Conservation (phyloP, 306 rosid genomes). For the Prunus campanulata region DNA sequence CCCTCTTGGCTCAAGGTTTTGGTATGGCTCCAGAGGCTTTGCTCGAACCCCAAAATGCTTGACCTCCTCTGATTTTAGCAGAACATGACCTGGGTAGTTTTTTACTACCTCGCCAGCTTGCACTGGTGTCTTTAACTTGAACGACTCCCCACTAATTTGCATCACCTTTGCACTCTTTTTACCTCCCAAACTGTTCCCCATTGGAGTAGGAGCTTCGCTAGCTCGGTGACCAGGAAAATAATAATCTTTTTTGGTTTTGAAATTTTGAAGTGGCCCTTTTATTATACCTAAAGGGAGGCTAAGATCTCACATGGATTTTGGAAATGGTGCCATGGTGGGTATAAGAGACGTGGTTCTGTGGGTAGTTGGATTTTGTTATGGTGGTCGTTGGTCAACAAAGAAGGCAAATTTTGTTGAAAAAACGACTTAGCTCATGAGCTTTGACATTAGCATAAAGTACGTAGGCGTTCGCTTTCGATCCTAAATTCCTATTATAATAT, state of each 20-base stretch:
- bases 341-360: conserved; percentile 26
- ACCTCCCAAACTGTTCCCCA: conserved; percentile 78
- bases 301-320: neutral
- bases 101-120: conserved; percentile 51
- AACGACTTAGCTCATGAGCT: neutral
- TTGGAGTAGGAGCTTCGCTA: conserved; percentile 3
- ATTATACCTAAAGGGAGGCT: neutral
- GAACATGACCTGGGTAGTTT: conserved; percentile 63
- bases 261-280: neutral
- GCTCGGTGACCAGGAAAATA: neutral
- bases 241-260: neutral
- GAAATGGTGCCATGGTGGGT: conserved; percentile 25
- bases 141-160: conserved; percentile 78
- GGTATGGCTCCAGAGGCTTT: conserved; percentile 51
- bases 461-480: conserved; percentile 33
- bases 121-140: conserved; percentile 62
- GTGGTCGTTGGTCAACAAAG: conserved; percentile 55
- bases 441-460: conserved; percentile 36
- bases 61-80: conserved; percentile 75
- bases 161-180: conserved; percentile 73
- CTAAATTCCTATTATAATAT: neutral
- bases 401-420: conserved; percentile 51
- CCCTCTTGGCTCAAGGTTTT: conserved; percentile 46
- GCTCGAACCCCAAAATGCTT: conserved; percentile 82
- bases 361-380: conserved; percentile 26